Evolutionary conservation across 2,329 filamentous ascomycete species (phyloP).

Genomic region (Calonectria pseudoturangicola): DNA sequence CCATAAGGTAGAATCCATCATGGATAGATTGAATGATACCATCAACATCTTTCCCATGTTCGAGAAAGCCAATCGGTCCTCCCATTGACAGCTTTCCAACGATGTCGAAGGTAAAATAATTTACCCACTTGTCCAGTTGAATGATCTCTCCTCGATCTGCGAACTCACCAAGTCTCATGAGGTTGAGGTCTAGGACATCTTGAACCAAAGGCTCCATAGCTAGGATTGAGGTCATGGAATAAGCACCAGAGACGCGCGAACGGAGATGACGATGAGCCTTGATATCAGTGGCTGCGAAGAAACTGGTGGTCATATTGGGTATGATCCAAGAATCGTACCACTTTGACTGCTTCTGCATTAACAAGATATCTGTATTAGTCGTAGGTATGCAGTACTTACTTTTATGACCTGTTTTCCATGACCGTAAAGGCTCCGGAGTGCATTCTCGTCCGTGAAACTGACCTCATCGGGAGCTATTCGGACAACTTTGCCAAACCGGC

Average conservation of each 20-base stretch:
- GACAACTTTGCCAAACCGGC: conserved; percentile 34
- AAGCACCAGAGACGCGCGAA: conserved; percentile 33
- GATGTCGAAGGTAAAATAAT: conserved; percentile 38
- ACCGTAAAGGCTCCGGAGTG: conserved; percentile 25
- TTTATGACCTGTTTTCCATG: conserved; percentile 33
- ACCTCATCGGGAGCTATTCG: conserved; percentile 37
- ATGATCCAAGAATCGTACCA: conserved; percentile 41
- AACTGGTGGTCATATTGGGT: conserved; percentile 38
- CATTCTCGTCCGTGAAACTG: conserved; percentile 23
- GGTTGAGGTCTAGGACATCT: conserved; percentile 35
- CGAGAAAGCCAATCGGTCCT: conserved; percentile 37
- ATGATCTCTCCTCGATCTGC: background rate
- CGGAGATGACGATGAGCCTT: conserved; percentile 35
- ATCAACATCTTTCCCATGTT: conserved; percentile 32
- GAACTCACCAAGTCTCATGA: conserved; percentile 15
- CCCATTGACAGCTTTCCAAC: conserved; percentile 39
- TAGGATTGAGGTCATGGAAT: conserved; percentile 40
- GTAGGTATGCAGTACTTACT: background rate
- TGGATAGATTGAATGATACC: conserved; percentile 41
- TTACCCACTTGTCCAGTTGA: conserved; percentile 35
- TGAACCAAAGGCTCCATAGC: conserved; percentile 35
- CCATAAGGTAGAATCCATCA: conserved; percentile 42
- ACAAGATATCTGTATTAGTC: background rate
- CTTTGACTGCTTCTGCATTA: conserved; percentile 4
- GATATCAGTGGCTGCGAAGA: conserved; percentile 34